Conservation (phyloP, 2,329 filamentous ascomycete species). For the Penicillium sumatraense region DNA sequence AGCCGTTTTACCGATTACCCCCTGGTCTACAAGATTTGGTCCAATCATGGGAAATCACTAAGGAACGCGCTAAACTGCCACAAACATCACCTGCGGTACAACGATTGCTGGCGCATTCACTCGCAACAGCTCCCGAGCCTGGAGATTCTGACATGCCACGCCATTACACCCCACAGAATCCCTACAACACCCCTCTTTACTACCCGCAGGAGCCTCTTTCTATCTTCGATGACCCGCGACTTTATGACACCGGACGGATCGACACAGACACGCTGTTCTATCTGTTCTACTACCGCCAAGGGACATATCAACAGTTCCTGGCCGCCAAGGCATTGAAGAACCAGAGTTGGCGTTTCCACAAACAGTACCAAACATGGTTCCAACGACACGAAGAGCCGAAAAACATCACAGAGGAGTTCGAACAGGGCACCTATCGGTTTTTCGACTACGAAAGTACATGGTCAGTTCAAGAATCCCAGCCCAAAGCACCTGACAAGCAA, state of each 20-base stretch:
- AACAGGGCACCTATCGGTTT: conserved; percentile 98
- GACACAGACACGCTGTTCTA: conserved; percentile 98
- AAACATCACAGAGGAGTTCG: conserved; percentile 96
- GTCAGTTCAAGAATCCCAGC: conserved; percentile 58
- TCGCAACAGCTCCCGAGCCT: conserved; percentile 73
- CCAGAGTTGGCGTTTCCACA: conserved; percentile 98
- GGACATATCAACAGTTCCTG: conserved; percentile 91
- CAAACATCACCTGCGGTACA: conserved; percentile 69
- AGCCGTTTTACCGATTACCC: conserved; percentile 92
- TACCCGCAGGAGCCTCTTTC: conserved; percentile 92
- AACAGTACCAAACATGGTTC: conserved; percentile 99
- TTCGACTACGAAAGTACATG: conserved; percentile 99
- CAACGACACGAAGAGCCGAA: conserved; percentile 98
- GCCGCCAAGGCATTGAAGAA: conserved; percentile 97
- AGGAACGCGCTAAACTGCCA: conserved; percentile 67
- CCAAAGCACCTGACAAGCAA: neutral
- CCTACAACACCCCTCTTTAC: conserved; percentile 76
- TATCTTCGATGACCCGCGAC: conserved; percentile 86
- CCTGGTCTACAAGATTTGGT: conserved; percentile 86
- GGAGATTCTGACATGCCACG: conserved; percentile 80
- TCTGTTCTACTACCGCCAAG: conserved; percentile 98
- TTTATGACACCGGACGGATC: conserved; percentile 77
- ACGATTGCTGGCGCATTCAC: conserved; percentile 75
- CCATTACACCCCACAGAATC: conserved; percentile 81
- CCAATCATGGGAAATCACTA: conserved; percentile 85